Percentiles rank a stretch among this genome's conserved stretches.
Evolutionary conservation across 1,139 yeast genomes (phyloP).

Genomic region (Nakaseomyces sp.): DNA sequence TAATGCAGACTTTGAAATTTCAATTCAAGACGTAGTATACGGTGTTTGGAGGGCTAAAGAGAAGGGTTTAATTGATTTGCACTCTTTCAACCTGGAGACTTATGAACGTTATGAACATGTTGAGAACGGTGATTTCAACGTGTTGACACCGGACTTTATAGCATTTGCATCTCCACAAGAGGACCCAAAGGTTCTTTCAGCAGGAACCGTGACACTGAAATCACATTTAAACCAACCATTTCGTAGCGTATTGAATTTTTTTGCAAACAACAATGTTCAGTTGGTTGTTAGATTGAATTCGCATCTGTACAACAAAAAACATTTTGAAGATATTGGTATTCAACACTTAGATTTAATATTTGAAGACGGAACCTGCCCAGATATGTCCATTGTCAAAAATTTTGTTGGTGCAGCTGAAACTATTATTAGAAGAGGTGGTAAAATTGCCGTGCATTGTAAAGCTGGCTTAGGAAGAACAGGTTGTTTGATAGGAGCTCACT

Average conservation of each 20-base stretch:
- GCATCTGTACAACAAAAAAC: slow-evolving; percentile 74
- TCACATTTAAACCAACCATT: slow-evolving; percentile 58
- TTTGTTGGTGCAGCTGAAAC: slow-evolving; percentile 94
- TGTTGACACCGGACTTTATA: slow-evolving; percentile 82
- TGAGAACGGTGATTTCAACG: slow-evolving; percentile 94
- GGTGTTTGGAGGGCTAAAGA: slow-evolving; percentile 99
- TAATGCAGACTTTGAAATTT: slow-evolving; percentile 83
- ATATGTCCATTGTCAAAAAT: slow-evolving; percentile 81
- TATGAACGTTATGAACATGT: slow-evolving; percentile 91
- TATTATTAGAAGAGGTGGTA: slow-evolving; percentile 71
- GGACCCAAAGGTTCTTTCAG: slow-evolving; percentile 35
- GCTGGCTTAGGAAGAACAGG: slow-evolving; percentile 98
- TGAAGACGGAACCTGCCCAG: slow-evolving; percentile 97
- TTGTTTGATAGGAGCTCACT: slow-evolving; percentile 92
- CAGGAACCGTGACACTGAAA: slow-evolving; percentile 15
- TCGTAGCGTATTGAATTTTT: slow-evolving; percentile 69
- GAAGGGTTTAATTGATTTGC: slow-evolving; percentile 76
- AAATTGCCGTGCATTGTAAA: slow-evolving; percentile 95
- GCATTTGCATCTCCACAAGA: slow-evolving; percentile 98
- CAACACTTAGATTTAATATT: slow-evolving; percentile 91
- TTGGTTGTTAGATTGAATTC: slow-evolving; percentile 88
- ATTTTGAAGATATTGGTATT: slow-evolving; percentile 75
- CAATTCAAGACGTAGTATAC: slow-evolving; percentile 89
- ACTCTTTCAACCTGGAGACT: slow-evolving; percentile 83
- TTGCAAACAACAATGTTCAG: slow-evolving; percentile 63